Base-by-base conservation (phyloP, 768 basidiomycete genomes). In the Amanita rubescens region DNA sequence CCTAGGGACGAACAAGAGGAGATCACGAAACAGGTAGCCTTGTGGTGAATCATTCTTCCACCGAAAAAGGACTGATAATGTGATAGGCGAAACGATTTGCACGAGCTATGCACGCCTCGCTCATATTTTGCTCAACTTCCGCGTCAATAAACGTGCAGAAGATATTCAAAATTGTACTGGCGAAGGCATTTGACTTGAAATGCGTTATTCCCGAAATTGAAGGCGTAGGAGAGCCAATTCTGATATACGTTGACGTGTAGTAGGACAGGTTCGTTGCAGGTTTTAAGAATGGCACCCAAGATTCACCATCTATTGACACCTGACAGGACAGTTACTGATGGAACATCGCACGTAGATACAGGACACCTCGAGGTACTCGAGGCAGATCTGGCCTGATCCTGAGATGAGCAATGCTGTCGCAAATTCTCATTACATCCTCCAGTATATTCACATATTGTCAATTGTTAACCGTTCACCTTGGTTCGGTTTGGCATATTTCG, bases 141-240 rank as follows among this genome's bases (percentile, higher is more conserved):
- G 94, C 95, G 59, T 94, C 94, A 57, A 96, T 98, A 75, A 99
- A 99, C 71, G 95, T 99, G 51, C 96, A 99, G 76, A 99, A 99
- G 77, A 95, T 95, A 60, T 95, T 95, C 82, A 94, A 96, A 77
- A 96, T 96, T 69, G 92, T 95, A 42, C 80, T 95, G 47, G 90
- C 92, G 45, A 95, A 98, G 65, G 94, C 94, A 30, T 98, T 98
- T 63, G 96, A 98, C 72, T 81, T 98, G 60, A 98, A 98, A 80
- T 97, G 94, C 65, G 92, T 94, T 61, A 94, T 97, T 61, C 94
- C 94, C 24, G 95, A 98, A 74, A 96, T 97, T 59, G 91, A 94
- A 66, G 90, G 92, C 44, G 90, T 94, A 24, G 96, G 95, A 51
- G 94, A 98, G 68, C 96, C 96, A 24, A 79, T 98, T 61, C 74